Base-by-base conservation (phyloP, 2,329 filamentous ascomycete genomes). In the Fusarium sacchari region DNA sequence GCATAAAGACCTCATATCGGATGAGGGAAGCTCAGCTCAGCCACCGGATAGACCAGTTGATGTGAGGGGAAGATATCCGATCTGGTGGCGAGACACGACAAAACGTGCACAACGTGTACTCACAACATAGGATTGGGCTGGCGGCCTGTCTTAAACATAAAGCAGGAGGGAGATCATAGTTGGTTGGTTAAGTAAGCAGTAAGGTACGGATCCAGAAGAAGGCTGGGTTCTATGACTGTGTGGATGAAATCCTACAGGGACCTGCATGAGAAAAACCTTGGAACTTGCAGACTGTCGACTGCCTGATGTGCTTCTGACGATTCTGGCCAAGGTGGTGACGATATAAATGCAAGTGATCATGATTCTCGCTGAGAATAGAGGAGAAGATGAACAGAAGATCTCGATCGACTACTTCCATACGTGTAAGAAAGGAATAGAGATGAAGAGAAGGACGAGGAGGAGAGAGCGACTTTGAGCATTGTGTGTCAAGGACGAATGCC, bases 231-330 rank as follows among this genome's bases (percentile, higher is more conserved):
- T 47, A 69, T 65, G 52, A 65, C 67, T 65, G 40, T 26, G 60
- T 56, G 67, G 60, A 52, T 56, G 22, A 50, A 46, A 26, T 39
- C 34, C 36, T 36, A 43, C 64, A 55, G 32, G 43, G 26, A 56
- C 65, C 47, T 69, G 59, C 67, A 70, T 59, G 20, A 39, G 20
- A 37, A 42, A 67, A 67, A 47, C 20, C 63, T 65, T 69, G 59
- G 42, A 69, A 53, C 30, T 52, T 65, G 36, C 46, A 65, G 43
- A 28, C 15, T 30, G 36, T 40, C 34, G 24, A n/a, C 7, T 30
- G 34, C 36, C 26, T n/a, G 15, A 47, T 22, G 32, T 18, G 24
- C 22, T 37, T 53, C 56, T n/a, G 58, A 47, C 26, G 52, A 17
- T 13, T 47, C 36, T 60, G 32, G 32, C 4, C 13, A 37, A 50